phyloP scores from a whole-genome alignment of 2,329 filamentous ascomycete species.

The Drechslerella coelobrocha region DNA sequence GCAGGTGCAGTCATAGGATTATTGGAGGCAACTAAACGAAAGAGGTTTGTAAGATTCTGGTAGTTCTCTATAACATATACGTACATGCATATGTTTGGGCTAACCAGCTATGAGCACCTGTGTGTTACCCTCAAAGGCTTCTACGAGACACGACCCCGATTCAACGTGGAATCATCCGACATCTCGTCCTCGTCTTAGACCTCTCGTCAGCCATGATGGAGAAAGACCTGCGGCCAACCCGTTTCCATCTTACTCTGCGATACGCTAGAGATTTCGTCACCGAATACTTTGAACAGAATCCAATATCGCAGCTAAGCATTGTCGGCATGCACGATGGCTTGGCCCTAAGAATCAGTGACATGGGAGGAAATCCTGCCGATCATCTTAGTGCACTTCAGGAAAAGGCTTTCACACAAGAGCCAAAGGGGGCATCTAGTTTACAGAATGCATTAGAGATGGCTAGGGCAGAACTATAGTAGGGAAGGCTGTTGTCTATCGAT shows the following conservation, averaged over 20 bases:
- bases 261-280: constrained; percentile 87
- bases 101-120: constrained; percentile 30
- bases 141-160: constrained; percentile 93
- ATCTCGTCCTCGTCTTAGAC: constrained; percentile 87
- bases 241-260: constrained; percentile 80
- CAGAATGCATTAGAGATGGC: constrained; percentile 98
- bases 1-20: constrained; percentile 73
- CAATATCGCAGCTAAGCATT: constrained; percentile 92
- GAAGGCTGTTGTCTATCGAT: constrained; percentile 28
- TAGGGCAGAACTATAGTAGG: constrained; percentile 82
- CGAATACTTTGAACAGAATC: constrained; percentile 98
- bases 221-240: constrained; percentile 89
- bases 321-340: constrained; percentile 93
- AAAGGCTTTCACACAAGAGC: constrained; percentile 70
- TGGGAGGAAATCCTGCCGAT: constrained; percentile 88
- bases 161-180: constrained; percentile 96
- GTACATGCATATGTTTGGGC: constrained; percentile 9
- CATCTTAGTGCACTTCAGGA: constrained; percentile 77
- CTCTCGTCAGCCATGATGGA: constrained; percentile 93
- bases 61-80: constrained; percentile 4
- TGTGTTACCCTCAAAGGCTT: constrained; percentile 65
- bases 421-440: constrained; percentile 77
- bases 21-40: constrained; percentile 82
- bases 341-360: constrained; percentile 81
- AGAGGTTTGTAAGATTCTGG: constrained; percentile 62